Evolutionary conservation across 2,329 filamentous ascomycete genomes (phyloP).

Genomic region (Ramularia endophylla): DNA sequence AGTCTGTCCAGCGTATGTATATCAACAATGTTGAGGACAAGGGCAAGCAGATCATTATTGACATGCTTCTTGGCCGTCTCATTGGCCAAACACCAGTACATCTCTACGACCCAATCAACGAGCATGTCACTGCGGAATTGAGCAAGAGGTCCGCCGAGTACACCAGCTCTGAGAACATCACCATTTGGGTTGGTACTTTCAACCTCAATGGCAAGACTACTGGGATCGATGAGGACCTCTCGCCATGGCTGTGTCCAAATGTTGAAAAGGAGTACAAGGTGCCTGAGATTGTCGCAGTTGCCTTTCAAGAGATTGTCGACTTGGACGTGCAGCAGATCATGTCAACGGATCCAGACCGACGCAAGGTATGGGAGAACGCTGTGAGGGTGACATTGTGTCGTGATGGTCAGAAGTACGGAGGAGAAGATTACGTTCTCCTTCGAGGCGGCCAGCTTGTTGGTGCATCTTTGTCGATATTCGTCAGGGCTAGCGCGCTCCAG

Average conservation of each 20-base stretch:
- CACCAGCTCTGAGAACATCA: constrained; percentile 66
- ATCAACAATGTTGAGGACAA: constrained; percentile 98
- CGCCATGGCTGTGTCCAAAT: constrained; percentile 74
- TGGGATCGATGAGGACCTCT: constrained; percentile 72
- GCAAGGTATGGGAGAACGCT: constrained; percentile 78
- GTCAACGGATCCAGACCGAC: constrained; percentile 87
- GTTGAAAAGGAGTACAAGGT: constrained; percentile 52
- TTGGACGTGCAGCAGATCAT: constrained; percentile 97
- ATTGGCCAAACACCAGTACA: constrained; percentile 79
- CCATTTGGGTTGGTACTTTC: constrained; percentile 83
- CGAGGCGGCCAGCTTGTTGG: constrained; percentile 92
- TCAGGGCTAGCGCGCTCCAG: constrained; percentile 67
- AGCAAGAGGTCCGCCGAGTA: constrained; percentile 62
- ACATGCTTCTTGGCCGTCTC: constrained; percentile 82
- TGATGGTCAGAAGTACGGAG: constrained; percentile 57
- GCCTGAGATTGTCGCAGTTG: constrained; percentile 82
- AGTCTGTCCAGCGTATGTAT: constrained; percentile 88
- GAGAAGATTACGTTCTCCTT: constrained; percentile 79
- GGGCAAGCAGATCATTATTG: constrained; percentile 86
- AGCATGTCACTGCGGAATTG: constrained; percentile 76
- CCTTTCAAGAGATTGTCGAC: constrained; percentile 98
- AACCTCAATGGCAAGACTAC: constrained; percentile 86
- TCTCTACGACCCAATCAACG: constrained; percentile 90
- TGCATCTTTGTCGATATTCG: constrained; percentile 86
- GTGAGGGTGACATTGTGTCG: constrained; percentile 73